Base-by-base conservation (phyloP, 257 asterid species). In the Ajuga chamaepitys region DNA sequence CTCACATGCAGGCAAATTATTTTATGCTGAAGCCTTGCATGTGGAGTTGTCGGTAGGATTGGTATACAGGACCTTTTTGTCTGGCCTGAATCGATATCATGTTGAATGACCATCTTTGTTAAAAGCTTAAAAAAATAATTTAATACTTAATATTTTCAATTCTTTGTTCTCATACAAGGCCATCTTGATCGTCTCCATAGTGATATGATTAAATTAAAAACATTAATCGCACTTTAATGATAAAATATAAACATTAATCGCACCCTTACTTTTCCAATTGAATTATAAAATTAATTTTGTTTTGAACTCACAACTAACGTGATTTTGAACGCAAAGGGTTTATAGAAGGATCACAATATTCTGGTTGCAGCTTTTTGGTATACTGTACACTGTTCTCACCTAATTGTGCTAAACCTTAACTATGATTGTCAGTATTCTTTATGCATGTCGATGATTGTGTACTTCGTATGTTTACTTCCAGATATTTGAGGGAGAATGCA, bases 401-500 rank as follows among this genome's bases (percentile, higher is more conserved):
- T 62, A 7, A 62, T 47, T 60, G 42, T 50, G 42, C 22, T 34
- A 66, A 40, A 64, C 13, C 48, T 68, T 73, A 46, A 45, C 56
- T 16, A 38, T 64, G 71, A 57, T 51, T 66, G 21, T 59, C 41
- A 25, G 45, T 32, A 18, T 68, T 63, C 30, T 13, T 42, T 14
- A 9, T 57, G 64, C 35, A 16, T 69, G 73, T 54, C 14, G 21
- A 34, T 67, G 47, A 77, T 66, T 59, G 17, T 41, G 37, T 65
- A 67, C 69, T 53, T 34, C 32, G 52, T 62, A 21, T 54, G n/a
- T 62, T 64, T 73, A 59, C 41, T 69, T 77, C 17, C 83, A 94
- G 99, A 81, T 94, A 69, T 94, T 90, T 71, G 99, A 94, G 80
- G 99, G 99, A 61, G 97, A 85, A 74, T 71, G 64, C 59, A 71